These are phyloP conservation scores for Inga oerstediana DNA, from an alignment of 306 rosid genomes.

Conservation along the genomic window DNA sequence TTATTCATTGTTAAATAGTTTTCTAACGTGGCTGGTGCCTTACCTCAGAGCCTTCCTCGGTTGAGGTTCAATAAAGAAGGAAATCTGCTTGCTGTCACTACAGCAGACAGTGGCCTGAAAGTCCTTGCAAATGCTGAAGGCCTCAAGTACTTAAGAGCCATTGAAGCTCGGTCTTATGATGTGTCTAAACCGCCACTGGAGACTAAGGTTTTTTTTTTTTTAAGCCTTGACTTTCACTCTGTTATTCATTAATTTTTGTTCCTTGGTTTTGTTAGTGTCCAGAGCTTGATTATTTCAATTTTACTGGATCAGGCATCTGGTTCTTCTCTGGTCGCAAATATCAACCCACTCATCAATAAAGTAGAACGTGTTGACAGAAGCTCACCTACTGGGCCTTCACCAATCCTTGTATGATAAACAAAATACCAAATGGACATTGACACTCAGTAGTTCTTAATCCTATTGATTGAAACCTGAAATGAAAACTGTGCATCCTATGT, in stretches of 20 bases:
- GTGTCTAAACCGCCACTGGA: conserved; percentile 65
- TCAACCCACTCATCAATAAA: conserved; percentile 52
- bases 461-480: background rate
- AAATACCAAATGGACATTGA: conserved; percentile 14
- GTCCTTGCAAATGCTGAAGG: conserved; percentile 74
- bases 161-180: conserved; percentile 58
- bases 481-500: conserved; percentile 8
- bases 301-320: conserved; percentile 53
- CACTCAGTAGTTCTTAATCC: background rate
- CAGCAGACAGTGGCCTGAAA: conserved; percentile 68
- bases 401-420: conserved; percentile 52
- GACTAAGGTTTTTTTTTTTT: conserved; percentile 56
- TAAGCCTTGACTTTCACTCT: background rate
- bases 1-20: background rate
- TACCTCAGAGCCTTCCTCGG: conserved; percentile 68
- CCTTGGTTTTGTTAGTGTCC: conserved; percentile 11
- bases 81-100: conserved; percentile 79
- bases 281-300: conserved; percentile 11
- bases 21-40: conserved; percentile 34
- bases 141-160: conserved; percentile 52
- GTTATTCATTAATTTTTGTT: conserved; percentile 18
- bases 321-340: conserved; percentile 46
- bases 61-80: conserved; percentile 88
- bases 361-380: conserved; percentile 52
- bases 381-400: conserved; percentile 61